Evolutionary conservation across 2,329 filamentous ascomycete genomes (phyloP), one percentile per base, ranked within the genome.

Genomic region (Microcyclospora tardicrescens): DNA sequence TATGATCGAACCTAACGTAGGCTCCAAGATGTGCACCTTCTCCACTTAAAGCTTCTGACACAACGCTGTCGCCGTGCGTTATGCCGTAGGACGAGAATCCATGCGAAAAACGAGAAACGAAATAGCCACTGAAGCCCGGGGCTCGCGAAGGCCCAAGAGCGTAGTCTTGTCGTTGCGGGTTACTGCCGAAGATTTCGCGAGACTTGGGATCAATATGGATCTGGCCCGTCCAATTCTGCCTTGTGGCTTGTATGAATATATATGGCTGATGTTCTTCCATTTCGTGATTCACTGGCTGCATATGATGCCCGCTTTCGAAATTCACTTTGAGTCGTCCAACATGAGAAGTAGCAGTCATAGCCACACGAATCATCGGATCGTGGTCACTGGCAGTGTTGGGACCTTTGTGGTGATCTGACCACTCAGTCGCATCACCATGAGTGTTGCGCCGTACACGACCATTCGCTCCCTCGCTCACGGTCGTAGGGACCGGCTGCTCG

Each of bases 121-220:
- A 69, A 44, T 66, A 68, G 6, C 64, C 61, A 2, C 54, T 59
- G 44, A 69, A 68, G 0, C 56, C 59, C 2, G 51, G 37, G 2
- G 66, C 62, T 14, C 54, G 59, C 33, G 63, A 56, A 2, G 66
- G 65, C 1, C 66, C 66, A 1, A 69, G 45, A 6, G 56, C 53
- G 37, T 67, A 68, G 37, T 68, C 66, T 44, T 69, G 65, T 28
- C 65, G 54, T 43, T 69, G 63, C 1, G 63, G 58, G 39, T 68
- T 69, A 19, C 58, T 63, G 0, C 65, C 65, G 11, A 51, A 65
- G 10, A 69, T 48, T 40, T 69, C 66, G 32, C 41, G 52, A 8
- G 37, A 50, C 2, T 50, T 36, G 0, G 51, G 35, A 39, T 68
- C 58, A 34, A 69, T 61, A 10, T 58, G 46, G 28, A 60, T 61